Conservation (phyloP, 176 grass and related monocot species). For the Phyllostachys edulis region DNA sequence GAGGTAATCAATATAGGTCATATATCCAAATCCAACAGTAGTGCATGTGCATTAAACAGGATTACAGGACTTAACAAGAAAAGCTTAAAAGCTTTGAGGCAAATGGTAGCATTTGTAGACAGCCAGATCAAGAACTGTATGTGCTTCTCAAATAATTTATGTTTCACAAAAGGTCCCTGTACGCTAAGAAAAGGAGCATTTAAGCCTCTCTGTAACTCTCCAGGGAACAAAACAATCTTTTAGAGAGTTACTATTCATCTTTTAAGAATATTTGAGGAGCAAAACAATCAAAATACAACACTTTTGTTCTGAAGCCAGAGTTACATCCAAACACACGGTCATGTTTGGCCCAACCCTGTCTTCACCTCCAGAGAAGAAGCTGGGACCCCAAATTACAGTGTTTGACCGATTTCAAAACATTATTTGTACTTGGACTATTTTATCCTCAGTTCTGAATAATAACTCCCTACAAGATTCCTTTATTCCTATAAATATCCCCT, state of each 20-base stretch:
- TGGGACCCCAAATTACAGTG: background rate
- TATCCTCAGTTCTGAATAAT: background rate
- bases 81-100: background rate
- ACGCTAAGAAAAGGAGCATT: background rate
- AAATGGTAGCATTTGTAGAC: background rate
- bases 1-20: background rate
- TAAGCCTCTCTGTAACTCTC: background rate
- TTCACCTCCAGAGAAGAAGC: background rate
- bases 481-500: background rate
- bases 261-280: background rate
- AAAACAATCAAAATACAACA: background rate
- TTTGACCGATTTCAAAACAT: background rate
- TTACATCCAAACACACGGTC: background rate
- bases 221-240: background rate
- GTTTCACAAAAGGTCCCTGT: background rate
- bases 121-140: background rate
- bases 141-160: background rate
- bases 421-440: background rate
- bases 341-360: background rate
- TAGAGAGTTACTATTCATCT: background rate
- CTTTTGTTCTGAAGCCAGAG: background rate
- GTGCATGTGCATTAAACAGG: background rate
- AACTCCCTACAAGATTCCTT: background rate
- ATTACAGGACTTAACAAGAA: background rate
- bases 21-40: background rate